Conservation (phyloP, 1,284 basidiomycete species). For the Trametes polyzona region DNA sequence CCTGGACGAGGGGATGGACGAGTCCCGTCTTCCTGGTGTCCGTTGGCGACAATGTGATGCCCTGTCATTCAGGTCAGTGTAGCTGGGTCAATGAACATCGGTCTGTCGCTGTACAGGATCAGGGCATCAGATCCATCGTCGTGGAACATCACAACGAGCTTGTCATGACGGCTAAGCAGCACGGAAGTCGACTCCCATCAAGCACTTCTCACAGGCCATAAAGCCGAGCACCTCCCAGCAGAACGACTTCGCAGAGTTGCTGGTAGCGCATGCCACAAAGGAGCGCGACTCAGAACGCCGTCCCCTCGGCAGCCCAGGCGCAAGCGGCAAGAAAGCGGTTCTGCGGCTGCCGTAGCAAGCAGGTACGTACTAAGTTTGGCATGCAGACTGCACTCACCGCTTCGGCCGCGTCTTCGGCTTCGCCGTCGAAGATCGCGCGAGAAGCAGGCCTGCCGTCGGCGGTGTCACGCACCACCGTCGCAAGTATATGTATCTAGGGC, state of each 20-base stretch:
- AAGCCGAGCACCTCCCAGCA: too few species aligned
- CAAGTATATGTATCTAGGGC: background rate
- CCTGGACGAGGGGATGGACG: background rate
- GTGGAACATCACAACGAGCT: background rate
- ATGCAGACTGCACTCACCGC: background rate
- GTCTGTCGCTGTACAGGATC: background rate
- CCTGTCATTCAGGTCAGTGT: too few species aligned
- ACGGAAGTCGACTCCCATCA: too few species aligned
- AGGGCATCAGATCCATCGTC: slow-evolving; percentile 6
- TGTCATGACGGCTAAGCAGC: too few species aligned
- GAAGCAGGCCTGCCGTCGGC: background rate
- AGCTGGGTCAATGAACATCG: too few species aligned
- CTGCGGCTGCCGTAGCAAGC: too few species aligned
- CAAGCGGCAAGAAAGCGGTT: background rate
- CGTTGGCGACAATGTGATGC: too few species aligned
- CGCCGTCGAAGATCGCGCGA: background rate
- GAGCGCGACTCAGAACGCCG: too few species aligned
- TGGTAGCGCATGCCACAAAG: background rate
- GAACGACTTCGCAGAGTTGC: background rate
- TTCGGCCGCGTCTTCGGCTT: background rate
- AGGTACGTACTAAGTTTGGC: background rate
- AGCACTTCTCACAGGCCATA: too few species aligned
- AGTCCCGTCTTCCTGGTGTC: too few species aligned
- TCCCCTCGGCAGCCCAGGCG: background rate
- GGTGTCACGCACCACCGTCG: background rate